Base-by-base conservation (phyloP, 129 eudicot genomes). In the Smallanthus sonchifolius region DNA sequence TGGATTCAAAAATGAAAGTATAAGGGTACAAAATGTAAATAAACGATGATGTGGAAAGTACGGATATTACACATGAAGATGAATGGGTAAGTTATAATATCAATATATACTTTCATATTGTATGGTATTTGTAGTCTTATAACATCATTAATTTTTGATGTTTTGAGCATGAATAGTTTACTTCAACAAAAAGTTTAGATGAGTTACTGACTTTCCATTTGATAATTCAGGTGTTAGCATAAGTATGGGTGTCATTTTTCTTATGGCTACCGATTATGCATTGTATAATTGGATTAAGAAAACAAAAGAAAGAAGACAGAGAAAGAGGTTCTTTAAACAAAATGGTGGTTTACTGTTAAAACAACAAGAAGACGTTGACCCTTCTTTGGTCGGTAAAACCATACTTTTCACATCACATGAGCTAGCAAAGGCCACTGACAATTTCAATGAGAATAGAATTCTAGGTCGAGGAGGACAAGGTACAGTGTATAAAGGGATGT, bases 401-500 rank as follows among this genome's bases (percentile, higher is more conserved):
- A 57, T 39, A 38, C 56, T 67, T 19, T 80, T 80, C 56, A 74
- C 84, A 8, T 74, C 80, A 6, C 51, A 20, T 35, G 67, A 80
- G 67, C 24, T 75, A 52, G 73, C 24, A 5, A 80, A 68, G 45
- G 84, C 84, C 9, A 80, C 77, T 1, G 84, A 80, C 51, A 5
- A 80, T 16, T 80, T 74, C 35, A 73, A 80, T 0, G 57, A 66
- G 9, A 74, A 80, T 1, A 56, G 72, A n/a, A 67, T 80, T 65
- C 72, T 80, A 4, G 84, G 84, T 19, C 49, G 56, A 59, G 84
- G 84, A 42, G 84, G 79, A 4, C 84, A 80, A 60, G 83, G 79
- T 43, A 79, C 79, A 37, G 54, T 79, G 2, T 73, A 66, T 65
- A 66, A 74, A 59, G 80, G 77, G 6, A 81, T 81, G 81, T 42